A percentile compares a stretch with the other conserved stretches of the same genome.
These are phyloP conservation scores for Mortierella sp. DNA, from an alignment of 371 early-diverging fungal genomes.

Conservation along the genomic window DNA sequence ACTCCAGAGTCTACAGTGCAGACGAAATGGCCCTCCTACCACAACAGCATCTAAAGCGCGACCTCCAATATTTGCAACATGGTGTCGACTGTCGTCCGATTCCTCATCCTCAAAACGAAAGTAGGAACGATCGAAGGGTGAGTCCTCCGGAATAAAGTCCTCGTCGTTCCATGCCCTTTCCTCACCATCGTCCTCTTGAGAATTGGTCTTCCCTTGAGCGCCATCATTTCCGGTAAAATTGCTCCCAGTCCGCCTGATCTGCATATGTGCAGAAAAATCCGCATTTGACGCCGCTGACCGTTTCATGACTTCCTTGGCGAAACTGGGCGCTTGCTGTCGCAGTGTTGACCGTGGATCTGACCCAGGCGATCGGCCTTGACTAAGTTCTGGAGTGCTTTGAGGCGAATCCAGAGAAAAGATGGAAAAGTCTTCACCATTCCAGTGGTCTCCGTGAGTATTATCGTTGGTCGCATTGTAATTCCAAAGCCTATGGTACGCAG, in stretches of 20 bases:
- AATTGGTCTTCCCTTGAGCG: conserved; percentile 4
- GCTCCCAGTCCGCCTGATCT: conserved; percentile 17
- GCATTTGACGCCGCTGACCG: conserved; percentile 25
- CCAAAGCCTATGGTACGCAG: conserved; percentile 78
- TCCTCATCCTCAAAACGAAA: conserved; percentile 33
- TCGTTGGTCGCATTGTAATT: conserved; percentile 86
- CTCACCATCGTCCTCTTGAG: conserved; percentile 3
- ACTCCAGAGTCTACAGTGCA: too few species aligned
- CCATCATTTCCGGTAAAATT: conserved; percentile 4
- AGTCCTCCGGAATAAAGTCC: conserved; percentile 13
- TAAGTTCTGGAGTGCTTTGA: conserved; percentile 10
- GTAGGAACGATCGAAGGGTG: conserved; percentile 46
- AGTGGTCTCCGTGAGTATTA: conserved; percentile 83
- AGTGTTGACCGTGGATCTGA: conserved; percentile 13
- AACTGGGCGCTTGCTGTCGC: conserved; percentile 42
- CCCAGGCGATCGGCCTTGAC: background rate
- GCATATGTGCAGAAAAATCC: conserved; percentile 27
- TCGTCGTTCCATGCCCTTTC: conserved; percentile 5
- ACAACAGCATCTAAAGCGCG: conserved; percentile 84
- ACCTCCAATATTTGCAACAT: conserved; percentile 77
- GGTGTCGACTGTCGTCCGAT: conserved; percentile 54
- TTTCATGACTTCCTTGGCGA: conserved; percentile 44
- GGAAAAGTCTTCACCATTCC: conserved; percentile 93
- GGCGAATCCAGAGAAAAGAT: conserved; percentile 68
- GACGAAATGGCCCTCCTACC: conserved; percentile 50